phyloP scores from a whole-genome alignment of 2,329 filamentous ascomycete species.

The Beauveria medogensis region DNA sequence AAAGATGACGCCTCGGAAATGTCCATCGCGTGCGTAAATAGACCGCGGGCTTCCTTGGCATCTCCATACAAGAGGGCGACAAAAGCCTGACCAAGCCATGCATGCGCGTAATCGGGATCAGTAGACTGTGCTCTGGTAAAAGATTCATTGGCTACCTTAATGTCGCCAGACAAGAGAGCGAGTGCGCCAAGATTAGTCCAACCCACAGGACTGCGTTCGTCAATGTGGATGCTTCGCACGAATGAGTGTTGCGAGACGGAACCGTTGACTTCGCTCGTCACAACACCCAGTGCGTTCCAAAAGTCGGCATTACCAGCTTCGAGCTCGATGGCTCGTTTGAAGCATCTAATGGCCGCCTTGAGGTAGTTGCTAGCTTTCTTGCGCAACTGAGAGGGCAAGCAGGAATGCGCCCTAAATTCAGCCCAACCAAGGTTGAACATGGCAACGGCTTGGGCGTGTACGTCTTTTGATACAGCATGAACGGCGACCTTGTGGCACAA shows the following conservation, averaged over 20 bases:
- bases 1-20: slow-evolving; percentile 72
- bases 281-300: slow-evolving; percentile 92
- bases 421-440: slow-evolving; percentile 97
- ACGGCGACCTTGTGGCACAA: slow-evolving; percentile 84
- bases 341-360: slow-evolving; percentile 76
- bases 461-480: slow-evolving; percentile 60
- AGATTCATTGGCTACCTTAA: slow-evolving; percentile 77
- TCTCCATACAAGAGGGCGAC: slow-evolving; percentile 73
- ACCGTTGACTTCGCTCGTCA: slow-evolving; percentile 77
- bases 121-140: slow-evolving; percentile 89
- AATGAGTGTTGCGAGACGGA: slow-evolving; percentile 90
- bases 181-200: slow-evolving; percentile 91
- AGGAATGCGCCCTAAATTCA: slow-evolving; percentile 72
- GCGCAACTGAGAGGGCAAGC: slow-evolving; percentile 42
- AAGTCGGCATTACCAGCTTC: slow-evolving; percentile 93
- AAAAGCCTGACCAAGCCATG: slow-evolving; percentile 89
- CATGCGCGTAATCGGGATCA: slow-evolving; percentile 87
- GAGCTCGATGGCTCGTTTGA: slow-evolving; percentile 92
- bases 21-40: slow-evolving; percentile 92
- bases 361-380: slow-evolving; percentile 61
- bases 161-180: slow-evolving; percentile 76
- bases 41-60: slow-evolving; percentile 64
- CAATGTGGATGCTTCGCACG: slow-evolving; percentile 83
- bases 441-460: slow-evolving; percentile 86
- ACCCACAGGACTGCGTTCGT: slow-evolving; percentile 73